These are phyloP conservation scores for Thalassiosira exigua DNA, from an alignment of 352 stramenopile genomes.

Conservation along the genomic window DNA sequence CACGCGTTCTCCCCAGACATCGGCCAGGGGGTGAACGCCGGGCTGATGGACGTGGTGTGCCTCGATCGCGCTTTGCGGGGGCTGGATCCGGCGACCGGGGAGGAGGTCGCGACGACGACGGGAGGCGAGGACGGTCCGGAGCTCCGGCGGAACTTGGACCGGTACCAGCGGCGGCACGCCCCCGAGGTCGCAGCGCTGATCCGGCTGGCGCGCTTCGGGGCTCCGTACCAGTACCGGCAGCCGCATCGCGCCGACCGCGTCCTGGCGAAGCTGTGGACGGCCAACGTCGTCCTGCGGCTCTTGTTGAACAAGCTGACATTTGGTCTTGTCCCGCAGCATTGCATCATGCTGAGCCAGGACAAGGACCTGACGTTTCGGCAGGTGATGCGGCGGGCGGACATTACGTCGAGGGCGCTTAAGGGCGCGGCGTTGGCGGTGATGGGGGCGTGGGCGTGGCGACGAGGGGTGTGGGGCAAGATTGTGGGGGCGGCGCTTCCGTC, in stretches of 20 bases:
- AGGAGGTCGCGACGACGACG: neutral
- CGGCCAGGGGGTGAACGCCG: slow-evolving; percentile 79
- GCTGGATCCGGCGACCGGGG: slow-evolving; percentile 30
- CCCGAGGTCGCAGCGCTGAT: slow-evolving; percentile 55
- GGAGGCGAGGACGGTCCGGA: neutral
- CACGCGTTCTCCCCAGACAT: slow-evolving; percentile 77
- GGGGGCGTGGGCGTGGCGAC: too few relatives aligned
- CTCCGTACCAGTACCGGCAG: slow-evolving; percentile 77
- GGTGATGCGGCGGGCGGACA: too few relatives aligned
- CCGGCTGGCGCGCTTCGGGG: slow-evolving; percentile 58
- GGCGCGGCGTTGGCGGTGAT: too few relatives aligned
- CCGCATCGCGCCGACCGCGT: slow-evolving; percentile 42
- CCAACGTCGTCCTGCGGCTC: slow-evolving; percentile 62
- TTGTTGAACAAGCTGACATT: slow-evolving; percentile 67
- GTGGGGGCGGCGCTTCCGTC: too few relatives aligned
- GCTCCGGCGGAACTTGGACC: slow-evolving; percentile 16
- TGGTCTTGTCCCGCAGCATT: slow-evolving; percentile 37
- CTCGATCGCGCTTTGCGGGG: slow-evolving; percentile 59
- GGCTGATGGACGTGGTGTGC: slow-evolving; percentile 69
- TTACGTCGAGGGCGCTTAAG: too few relatives aligned
- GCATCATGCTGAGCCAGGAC: slow-evolving; percentile 52
- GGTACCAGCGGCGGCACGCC: slow-evolving; percentile 40
- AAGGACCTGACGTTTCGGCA: slow-evolving; percentile 51
- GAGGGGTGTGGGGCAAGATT: too few relatives aligned
- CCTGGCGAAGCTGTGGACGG: slow-evolving; percentile 52